Evolutionary conservation across 2,329 filamentous ascomycete genomes (phyloP).

Genomic region (Dissoconium aciculare): DNA sequence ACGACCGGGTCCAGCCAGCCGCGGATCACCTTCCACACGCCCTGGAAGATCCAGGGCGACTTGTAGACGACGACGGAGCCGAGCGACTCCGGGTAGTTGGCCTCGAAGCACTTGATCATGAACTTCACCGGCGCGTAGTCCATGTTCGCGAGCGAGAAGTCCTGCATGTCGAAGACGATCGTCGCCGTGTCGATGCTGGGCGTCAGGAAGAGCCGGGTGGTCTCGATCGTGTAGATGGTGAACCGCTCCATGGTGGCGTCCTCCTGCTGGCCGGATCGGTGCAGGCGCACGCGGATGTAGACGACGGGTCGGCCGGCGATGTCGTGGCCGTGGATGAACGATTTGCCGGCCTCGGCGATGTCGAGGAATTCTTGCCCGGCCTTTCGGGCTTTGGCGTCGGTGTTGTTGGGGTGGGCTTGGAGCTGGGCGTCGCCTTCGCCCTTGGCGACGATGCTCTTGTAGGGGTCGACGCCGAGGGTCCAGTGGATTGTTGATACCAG

Average conservation of each 20-base stretch:
- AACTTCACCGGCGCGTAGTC: constrained; percentile 96
- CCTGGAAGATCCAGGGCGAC: constrained; percentile 92
- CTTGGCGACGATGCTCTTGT: constrained; percentile 68
- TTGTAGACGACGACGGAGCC: constrained; percentile 88
- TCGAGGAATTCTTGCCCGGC: constrained; percentile 61
- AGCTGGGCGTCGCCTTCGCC: constrained; percentile 56
- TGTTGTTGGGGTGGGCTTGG: constrained; percentile 43
- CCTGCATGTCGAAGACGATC: constrained; percentile 89
- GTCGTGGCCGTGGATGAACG: constrained; percentile 76
- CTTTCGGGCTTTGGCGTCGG: constrained; percentile 48
- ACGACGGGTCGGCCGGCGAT: constrained; percentile 76
- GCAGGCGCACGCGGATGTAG: constrained; percentile 66
- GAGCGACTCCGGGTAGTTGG: constrained; percentile 89
- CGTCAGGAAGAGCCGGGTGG: constrained; percentile 66
- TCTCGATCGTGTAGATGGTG: constrained; percentile 90
- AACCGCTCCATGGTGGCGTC: constrained; percentile 72
- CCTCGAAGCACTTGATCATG: constrained; percentile 99
- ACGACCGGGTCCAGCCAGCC: constrained; percentile 97
- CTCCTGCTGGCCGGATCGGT: constrained; percentile 67
- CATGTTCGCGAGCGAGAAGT: constrained; percentile 92
- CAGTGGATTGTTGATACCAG: constrained; percentile 87
- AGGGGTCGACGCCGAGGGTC: constrained; percentile 36
- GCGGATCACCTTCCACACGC: constrained; percentile 90
- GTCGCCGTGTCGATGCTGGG: constrained; percentile 82
- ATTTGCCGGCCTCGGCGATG: constrained; percentile 82